These are phyloP conservation scores for Barnettozyma wickerhamii DNA, from an alignment of 805 yeast genomes.

Conservation along the genomic window DNA sequence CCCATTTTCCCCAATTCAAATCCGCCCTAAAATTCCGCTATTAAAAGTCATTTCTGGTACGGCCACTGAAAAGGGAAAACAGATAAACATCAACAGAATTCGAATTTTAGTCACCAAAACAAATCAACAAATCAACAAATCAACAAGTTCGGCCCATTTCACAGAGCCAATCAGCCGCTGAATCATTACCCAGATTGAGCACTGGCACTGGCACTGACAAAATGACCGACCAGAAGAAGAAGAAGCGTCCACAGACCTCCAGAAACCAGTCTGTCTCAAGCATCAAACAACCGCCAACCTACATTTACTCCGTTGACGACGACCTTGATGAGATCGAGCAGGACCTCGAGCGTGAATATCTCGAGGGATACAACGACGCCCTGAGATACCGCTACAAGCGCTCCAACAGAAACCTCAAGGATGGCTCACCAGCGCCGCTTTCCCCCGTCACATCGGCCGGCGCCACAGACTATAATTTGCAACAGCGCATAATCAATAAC, in stretches of 20 bases:
- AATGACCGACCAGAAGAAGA: slow-evolving; percentile 10
- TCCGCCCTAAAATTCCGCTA: too few species aligned
- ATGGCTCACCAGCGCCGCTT: slow-evolving; percentile 1
- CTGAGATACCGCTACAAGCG: slow-evolving; percentile 43
- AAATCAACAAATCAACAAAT: too few species aligned
- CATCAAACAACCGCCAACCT: slow-evolving; percentile 11
- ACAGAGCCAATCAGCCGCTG: too few species aligned
- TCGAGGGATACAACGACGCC: slow-evolving; percentile 75
- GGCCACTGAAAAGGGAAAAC: too few species aligned
- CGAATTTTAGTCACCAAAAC: too few species aligned
- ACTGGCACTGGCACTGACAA: too few species aligned
- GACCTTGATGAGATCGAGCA: slow-evolving; percentile 68
- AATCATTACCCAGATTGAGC: too few species aligned
- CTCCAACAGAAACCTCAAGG: slow-evolving; percentile 20
- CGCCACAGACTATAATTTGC: slow-evolving; percentile 1
- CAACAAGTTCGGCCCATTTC: too few species aligned
- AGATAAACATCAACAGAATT: too few species aligned
- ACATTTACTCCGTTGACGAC: slow-evolving; percentile 76
- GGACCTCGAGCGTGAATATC: slow-evolving; percentile 52
- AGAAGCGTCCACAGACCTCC: slow-evolving; percentile 22
- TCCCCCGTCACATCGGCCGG: slow-evolving; percentile 1
- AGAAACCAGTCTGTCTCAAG: slow-evolving; percentile 17
- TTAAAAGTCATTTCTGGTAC: too few species aligned
- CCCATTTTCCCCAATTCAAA: too few species aligned
- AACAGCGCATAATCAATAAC: slow-evolving; percentile 16